Base-by-base conservation (phyloP, 2,329 filamentous ascomycete genomes). In the Aureobasidium sp. region DNA sequence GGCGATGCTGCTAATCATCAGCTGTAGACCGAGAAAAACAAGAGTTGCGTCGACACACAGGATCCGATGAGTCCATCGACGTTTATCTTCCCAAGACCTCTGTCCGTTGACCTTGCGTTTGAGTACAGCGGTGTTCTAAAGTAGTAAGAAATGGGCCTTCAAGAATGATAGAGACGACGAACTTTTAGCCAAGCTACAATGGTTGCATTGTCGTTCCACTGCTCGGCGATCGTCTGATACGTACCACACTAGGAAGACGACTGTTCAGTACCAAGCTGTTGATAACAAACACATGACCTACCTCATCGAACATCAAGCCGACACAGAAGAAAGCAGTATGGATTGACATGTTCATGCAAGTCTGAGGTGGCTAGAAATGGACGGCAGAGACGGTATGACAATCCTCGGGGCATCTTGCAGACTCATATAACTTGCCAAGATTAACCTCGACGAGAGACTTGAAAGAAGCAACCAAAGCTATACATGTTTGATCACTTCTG, bases 241-340 rank as follows among this genome's bases (percentile, higher is more conserved):
- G 39, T 16, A 27, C 51, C 51, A 10, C 27, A 25, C 51, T 55
- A 29, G 27, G 8, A 8, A 11, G 11, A 49, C 7, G 9, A 27
- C 2, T 5, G 11, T 34, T 55, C 29, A 55, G 39, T 5, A 41
- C 5, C 5, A 14, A n/a, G 16, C 7, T 11, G 1, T n/a, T 13
- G 25, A 30, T 25, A 7, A 21, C 8, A 3, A 5, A 14, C 3
- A 14, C 9, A n/a, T 9, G 5, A 16, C 37, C 16, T 44, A 55
- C 51, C 39, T 34, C 51, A 32, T 55, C 51, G 9, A 44, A 55
- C 51, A 55, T 55, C 51, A 42, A 55, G 51, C 51, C 51, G n/a
- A 55, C 34, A 44, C 51, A 55, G 39, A 55, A 55, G 29, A 55
- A 55, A 41, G 51, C 37, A 21, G 51, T 55, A 44, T 55, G 51